Evolutionary conservation across 345 rosid genomes (phyloP), one percentile per base, ranked within the genome.

Genomic region (Pseudoturritis turrita): DNA sequence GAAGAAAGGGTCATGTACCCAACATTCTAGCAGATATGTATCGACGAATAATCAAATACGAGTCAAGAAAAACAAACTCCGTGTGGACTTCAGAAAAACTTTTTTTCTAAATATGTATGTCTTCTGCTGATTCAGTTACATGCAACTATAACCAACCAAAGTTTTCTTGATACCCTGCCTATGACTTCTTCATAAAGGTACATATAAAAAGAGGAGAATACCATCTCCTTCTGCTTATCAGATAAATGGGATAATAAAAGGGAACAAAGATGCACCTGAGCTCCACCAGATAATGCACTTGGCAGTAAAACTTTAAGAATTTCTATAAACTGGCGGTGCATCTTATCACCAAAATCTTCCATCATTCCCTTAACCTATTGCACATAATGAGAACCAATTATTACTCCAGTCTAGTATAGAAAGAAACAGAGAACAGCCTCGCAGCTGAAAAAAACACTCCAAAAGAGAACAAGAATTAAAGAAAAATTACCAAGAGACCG

Each of bases 281-380:
- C 81, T 72, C 89, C 95, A 44, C 33, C 10, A 14, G 85, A 73
- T 55, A 84, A 70, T 51, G 90, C 79, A 62, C 76, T 84, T 13
- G 96, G 82, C 82, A 94, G 75, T 76, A 91, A 78, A 79, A 84
- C 84, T 26, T 90, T 89, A 56, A 94, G 81, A 82, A 88, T 85
- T 68, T 94, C 91, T 62, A 86, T 82, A 82, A 89, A 88, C 68
- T 89, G 92, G 81, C 88, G 86, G 55, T 87, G 83, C 96, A 86
- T 87, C 76, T 86, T 83, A 15, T 86, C 92, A 70, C 89, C 95
- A 71, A 85, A 86, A 73, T 89, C 95, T 52, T 92, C 90, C 74
- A 94, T 70, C 94, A 94, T 85, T 70, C 98, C 91, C 75, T 88
- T 88, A 64, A 91, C 97, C 97, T 94, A 86, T 25, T 53, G 15